Evolutionary conservation across 2,329 filamentous ascomycete species (phyloP), one percentile per base, ranked within the genome.

Genomic region (Biscogniauxia sp.): DNA sequence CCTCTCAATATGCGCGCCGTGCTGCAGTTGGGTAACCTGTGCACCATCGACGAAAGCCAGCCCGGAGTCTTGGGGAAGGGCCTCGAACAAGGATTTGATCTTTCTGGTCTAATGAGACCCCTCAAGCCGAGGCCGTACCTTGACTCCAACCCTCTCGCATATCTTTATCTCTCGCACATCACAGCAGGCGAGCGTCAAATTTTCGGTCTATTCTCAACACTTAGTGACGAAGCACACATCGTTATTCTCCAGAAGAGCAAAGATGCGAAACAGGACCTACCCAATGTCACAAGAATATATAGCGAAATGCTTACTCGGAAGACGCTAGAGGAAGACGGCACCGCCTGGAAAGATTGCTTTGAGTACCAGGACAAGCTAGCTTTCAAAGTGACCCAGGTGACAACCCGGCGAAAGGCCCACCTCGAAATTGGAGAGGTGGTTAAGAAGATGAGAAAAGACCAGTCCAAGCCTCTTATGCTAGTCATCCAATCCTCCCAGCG

Each of bases 91-190:
- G 96, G 95, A 0, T 99, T 99, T 69, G 93, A 97, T 67, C 82
- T 99, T 2, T 85, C 84, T 11, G 84, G 91, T 6, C 78, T 99
- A 52, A 87, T 88, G 66, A 86, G 88, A 19, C 84, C 88, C 0
- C 76, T 83, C 0, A 90, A 92, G 70, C 80, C 78, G 1, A 79
- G 73, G 41, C 77, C 89, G 0, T 99, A 99, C 70, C 86, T 99
- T 2, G 84, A 89, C 19, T 83, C 88, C 1, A 86, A 88, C 0
- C 82, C 86, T 0, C 82, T 98, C 73, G 88, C 88, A 20, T 99
- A 96, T 72, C 82, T 98, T 57, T 97, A 95, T 72, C 80, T 99
- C 26, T 97, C 97, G 60, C 95, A 99, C 75, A 90, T 99, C 70
- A 88, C 89, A 52, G 88, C 93, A 13, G 93, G 93, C 2, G 94